A percentile compares a stretch with the other conserved stretches of the same genome.
Conservation (phyloP, 345 rosid genomes). For the Rhizophora apiculata region DNA sequence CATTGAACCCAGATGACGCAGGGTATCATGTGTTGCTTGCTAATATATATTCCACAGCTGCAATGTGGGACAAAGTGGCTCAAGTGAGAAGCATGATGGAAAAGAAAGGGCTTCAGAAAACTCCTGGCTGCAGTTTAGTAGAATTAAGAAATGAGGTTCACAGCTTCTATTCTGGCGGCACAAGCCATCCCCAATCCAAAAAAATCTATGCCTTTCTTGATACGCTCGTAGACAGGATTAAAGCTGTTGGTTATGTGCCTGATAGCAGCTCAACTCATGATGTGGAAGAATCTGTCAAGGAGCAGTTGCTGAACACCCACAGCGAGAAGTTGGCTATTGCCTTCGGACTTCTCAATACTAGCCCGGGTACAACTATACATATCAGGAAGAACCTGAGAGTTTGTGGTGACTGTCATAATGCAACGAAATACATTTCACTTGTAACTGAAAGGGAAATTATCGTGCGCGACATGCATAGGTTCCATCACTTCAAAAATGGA, state of each 20-base stretch:
- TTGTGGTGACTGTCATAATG: conserved; percentile 32
- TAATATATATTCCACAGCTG: conserved; percentile 26
- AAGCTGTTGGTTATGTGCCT: conserved; percentile 27
- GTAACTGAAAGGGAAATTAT: conserved; percentile 28
- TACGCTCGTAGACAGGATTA: conserved; percentile 21
- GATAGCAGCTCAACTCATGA: conserved; percentile 31
- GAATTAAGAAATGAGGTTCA: conserved; percentile 25
- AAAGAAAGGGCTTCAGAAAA: conserved; percentile 30
- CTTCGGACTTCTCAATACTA: conserved; percentile 27
- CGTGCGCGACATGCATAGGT: conserved; percentile 36
- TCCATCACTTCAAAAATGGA: conserved; percentile 32
- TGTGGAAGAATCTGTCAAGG: conserved; percentile 31
- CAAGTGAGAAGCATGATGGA: conserved; percentile 26
- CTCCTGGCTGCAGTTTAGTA: conserved; percentile 35
- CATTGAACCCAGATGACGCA: conserved; percentile 29
- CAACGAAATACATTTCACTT: conserved; percentile 30
- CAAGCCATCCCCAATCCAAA: conserved; percentile 27
- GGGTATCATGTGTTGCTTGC: conserved; percentile 34
- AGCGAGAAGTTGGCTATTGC: conserved; percentile 36
- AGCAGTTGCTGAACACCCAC: conserved; percentile 27
- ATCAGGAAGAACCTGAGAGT: conserved; percentile 33
- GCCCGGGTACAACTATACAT: conserved; percentile 24
- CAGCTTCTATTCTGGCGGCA: conserved; percentile 27
- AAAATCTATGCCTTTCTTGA: conserved; percentile 24
- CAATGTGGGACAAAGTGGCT: conserved; percentile 34